Conservation (phyloP, 2,329 filamentous ascomycete species). For the Aspergillus neotritici region DNA sequence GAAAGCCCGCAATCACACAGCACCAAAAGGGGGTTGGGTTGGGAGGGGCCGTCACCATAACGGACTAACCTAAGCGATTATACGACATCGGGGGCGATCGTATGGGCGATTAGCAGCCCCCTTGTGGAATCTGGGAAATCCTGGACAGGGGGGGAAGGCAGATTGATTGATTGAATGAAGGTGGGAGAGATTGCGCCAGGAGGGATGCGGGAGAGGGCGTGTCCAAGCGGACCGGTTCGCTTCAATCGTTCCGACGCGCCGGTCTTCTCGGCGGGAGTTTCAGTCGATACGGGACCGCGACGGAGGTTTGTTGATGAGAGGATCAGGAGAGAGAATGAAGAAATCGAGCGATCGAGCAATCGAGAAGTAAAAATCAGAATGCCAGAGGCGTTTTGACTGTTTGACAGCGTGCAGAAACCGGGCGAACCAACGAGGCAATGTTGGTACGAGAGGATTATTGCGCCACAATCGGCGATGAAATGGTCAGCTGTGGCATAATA, state of each 20-base stretch:
- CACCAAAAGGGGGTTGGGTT: constrained; percentile 14
- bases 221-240: constrained; percentile 5
- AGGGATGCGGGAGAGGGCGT: constrained; percentile 20
- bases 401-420: too few relatives aligned
- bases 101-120: constrained; percentile 17
- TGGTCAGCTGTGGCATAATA: too few relatives aligned
- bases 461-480: too few relatives aligned
- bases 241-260: constrained; percentile 6
- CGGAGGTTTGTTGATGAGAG: background rate
- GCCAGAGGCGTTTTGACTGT: too few relatives aligned
- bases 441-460: too few relatives aligned
- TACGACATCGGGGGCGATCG: constrained; percentile 50
- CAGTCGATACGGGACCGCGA: constrained; percentile 2
- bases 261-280: constrained; percentile 11
- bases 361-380: too few relatives aligned
- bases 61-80: constrained; percentile 63
- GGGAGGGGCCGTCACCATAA: background rate
- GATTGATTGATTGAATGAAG: background rate
- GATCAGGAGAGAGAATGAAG: background rate
- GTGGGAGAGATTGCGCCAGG: constrained; percentile 27
- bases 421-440: too few relatives aligned
- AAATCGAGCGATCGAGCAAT: too few relatives aligned
- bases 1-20: constrained; percentile 7
- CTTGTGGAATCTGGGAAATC: constrained; percentile 19
- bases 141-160: constrained; percentile 5